Conservation (phyloP, 192 early-diverging fungal genomes). For the Umbelopsis vinacea region DNA sequence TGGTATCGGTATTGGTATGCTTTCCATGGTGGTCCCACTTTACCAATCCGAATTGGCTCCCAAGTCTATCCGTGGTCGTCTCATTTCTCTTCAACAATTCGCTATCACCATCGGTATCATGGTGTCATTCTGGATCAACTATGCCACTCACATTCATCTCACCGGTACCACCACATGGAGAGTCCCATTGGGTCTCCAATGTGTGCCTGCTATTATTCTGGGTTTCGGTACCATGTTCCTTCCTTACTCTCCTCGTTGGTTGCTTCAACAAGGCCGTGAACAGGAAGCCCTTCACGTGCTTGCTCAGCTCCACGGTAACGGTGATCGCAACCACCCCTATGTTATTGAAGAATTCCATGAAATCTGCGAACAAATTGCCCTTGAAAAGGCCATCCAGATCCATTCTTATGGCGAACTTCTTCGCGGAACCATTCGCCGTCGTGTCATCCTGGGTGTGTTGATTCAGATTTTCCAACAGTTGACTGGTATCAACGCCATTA, state of each 20-base stretch:
- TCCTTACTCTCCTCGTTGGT: constrained; percentile 90
- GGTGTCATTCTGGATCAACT: constrained; percentile 58
- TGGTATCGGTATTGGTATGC: constrained; percentile 58
- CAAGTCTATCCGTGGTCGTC: constrained; percentile 80
- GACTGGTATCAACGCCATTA: constrained; percentile 85
- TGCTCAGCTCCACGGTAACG: constrained; percentile 69
- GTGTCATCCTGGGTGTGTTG: constrained; percentile 67
- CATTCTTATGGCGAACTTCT: constrained; percentile 67
- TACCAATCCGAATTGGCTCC: constrained; percentile 76
- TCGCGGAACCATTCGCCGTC: constrained; percentile 45
- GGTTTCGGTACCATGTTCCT: constrained; percentile 71
- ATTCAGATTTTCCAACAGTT: constrained; percentile 83
- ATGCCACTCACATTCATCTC: constrained; percentile 40
- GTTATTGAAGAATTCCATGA: constrained; percentile 73
- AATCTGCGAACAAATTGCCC: constrained; percentile 65
- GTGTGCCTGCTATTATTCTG: constrained; percentile 77
- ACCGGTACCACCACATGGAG: constrained; percentile 70
- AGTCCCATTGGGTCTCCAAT: constrained; percentile 82
- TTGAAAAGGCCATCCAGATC: constrained; percentile 65
- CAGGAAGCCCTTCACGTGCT: constrained; percentile 76
- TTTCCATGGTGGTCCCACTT: constrained; percentile 39
- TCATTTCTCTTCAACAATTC: constrained; percentile 87
- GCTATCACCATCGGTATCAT: constrained; percentile 88
- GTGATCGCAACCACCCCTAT: constrained; percentile 56
- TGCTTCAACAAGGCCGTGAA: constrained; percentile 63